Conservation (phyloP, 495 filamentous ascomycete genomes). For the Lichenothelia convexa region DNA sequence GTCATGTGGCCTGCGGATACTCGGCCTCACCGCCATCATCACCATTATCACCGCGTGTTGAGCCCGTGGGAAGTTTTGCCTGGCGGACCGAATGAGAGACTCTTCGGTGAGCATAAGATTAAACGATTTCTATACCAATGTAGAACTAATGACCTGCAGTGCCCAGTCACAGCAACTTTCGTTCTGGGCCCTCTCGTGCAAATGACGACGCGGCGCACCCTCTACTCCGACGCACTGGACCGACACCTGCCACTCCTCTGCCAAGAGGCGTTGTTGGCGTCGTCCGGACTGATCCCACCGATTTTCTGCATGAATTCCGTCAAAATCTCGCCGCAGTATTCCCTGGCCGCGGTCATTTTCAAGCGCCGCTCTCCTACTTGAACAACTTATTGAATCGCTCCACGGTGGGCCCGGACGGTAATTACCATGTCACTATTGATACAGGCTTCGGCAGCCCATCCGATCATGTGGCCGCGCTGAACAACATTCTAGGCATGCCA, state of each 20-base stretch:
- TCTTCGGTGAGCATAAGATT: neutral
- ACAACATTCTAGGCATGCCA: neutral
- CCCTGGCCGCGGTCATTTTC: conserved; percentile 21
- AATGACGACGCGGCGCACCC: conserved; percentile 72
- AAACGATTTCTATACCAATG: neutral
- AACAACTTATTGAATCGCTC: conserved; percentile 27
- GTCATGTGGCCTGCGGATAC: conserved; percentile 17
- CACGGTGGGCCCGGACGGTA: no score
- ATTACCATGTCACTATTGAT: no score
- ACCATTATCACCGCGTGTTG: conserved; percentile 22
- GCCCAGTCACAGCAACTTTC: conserved; percentile 35
- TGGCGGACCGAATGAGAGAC: neutral
- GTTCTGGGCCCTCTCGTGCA: conserved; percentile 29
- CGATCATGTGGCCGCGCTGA: no score
- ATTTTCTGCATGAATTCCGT: no score
- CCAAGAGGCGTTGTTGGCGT: neutral
- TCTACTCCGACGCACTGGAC: conserved; percentile 28
- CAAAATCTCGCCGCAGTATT: conserved; percentile 10
- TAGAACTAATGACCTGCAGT: conserved; percentile 23
- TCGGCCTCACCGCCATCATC: conserved; percentile 24
- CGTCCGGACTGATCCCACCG: neutral
- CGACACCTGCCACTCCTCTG: neutral
- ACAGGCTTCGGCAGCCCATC: no score
- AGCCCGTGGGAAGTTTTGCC: conserved; percentile 8
- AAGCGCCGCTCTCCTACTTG: conserved; percentile 44